phyloP scores from a whole-genome alignment of 116 monocot species.

The Papilionanthe hybrid region DNA sequence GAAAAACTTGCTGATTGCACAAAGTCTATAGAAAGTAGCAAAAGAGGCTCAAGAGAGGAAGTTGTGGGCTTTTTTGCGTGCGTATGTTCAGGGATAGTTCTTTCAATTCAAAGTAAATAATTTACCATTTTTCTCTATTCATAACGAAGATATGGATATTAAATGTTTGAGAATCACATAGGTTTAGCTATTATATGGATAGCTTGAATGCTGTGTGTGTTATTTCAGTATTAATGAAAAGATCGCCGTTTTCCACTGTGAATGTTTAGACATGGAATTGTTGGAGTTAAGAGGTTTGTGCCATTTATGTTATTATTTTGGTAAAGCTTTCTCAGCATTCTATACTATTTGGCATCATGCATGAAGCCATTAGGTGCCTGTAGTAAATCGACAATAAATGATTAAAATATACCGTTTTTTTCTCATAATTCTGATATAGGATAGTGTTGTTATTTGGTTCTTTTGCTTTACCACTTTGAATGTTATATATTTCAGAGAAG shows the following conservation, averaged over 20 bases:
- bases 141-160: not conserved
- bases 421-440: not conserved
- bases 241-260: not conserved
- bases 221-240: not conserved
- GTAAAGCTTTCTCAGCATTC: not conserved
- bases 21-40: not conserved
- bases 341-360: not conserved
- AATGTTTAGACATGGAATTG: not conserved
- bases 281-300: not conserved
- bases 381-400: not conserved
- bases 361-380: not conserved
- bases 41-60: not conserved
- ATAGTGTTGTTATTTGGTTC: not conserved
- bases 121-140: not conserved
- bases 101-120: not conserved
- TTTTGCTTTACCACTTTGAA: not conserved
- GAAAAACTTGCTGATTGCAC: not conserved
- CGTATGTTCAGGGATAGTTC: not conserved
- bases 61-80: not conserved
- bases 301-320: not conserved
- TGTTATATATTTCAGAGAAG: not conserved
- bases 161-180: not conserved
- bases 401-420: too few species aligned
- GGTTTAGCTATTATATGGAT: not conserved
- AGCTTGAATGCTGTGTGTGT: not conserved